Conservation (phyloP, 2,329 filamentous ascomycete species). For the Didymella segeticola region DNA sequence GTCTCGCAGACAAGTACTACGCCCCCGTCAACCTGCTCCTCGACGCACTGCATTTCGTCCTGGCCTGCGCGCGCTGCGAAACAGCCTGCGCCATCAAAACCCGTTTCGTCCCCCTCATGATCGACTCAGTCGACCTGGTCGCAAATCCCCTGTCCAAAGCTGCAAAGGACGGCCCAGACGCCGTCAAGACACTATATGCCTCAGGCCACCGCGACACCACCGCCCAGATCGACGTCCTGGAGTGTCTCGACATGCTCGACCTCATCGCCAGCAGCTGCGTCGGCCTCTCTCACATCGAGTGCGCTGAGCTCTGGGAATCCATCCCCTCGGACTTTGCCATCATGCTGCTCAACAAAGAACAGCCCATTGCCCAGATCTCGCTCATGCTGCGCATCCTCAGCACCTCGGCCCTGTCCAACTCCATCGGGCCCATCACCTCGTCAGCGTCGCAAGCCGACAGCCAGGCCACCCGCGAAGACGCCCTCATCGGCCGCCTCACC, state of each 20-base stretch:
- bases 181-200: slow-evolving; percentile 34
- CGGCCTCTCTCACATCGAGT: slow-evolving; percentile 48
- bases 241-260: slow-evolving; percentile 71
- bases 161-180: slow-evolving; percentile 37
- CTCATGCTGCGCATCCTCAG: slow-evolving; percentile 70
- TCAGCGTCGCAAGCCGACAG: slow-evolving; percentile 51
- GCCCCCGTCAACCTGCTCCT: slow-evolving; percentile 70
- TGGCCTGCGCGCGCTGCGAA: slow-evolving; percentile 66
- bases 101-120: slow-evolving; percentile 58
- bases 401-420: slow-evolving; percentile 68
- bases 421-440: slow-evolving; percentile 69
- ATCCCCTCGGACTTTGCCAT: slow-evolving; percentile 72
- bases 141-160: slow-evolving; percentile 56
- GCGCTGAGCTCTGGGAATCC: slow-evolving; percentile 68
- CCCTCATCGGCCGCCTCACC: slow-evolving; percentile 68
- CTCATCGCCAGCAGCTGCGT: slow-evolving; percentile 67
- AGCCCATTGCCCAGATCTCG: slow-evolving; percentile 68
- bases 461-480: slow-evolving; percentile 49
- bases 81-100: slow-evolving; percentile 67
- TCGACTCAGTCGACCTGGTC: slow-evolving; percentile 61
- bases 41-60: slow-evolving; percentile 67
- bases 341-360: slow-evolving; percentile 71
- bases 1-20: slow-evolving; percentile 68
- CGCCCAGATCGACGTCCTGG: slow-evolving; percentile 68
- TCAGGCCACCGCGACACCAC: slow-evolving; percentile 55